phyloP scores from a whole-genome alignment of 2,329 filamentous ascomycete genomes.

The Periconia sp. region DNA sequence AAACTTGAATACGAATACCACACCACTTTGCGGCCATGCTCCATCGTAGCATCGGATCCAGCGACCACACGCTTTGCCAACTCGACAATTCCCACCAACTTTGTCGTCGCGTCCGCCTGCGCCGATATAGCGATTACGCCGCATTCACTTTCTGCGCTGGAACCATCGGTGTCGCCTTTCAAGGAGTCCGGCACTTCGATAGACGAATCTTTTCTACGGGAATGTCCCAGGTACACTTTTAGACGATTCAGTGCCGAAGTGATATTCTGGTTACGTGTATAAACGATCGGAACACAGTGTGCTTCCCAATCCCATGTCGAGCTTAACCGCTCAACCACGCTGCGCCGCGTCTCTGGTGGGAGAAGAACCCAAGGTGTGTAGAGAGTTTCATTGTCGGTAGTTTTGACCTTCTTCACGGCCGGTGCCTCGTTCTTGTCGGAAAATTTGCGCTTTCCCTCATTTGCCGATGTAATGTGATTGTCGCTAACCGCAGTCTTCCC shows the following conservation, averaged over 20 bases:
- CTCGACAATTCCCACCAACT: constrained; percentile 15
- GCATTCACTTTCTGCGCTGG: neutral
- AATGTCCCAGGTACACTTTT: constrained; percentile 7
- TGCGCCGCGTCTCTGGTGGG: constrained; percentile 2
- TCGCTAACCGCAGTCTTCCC: neutral
- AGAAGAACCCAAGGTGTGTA: constrained; percentile 14
- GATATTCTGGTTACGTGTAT: constrained; percentile 16
- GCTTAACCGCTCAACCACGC: neutral
- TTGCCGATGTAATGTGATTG: neutral
- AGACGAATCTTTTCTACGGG: neutral
- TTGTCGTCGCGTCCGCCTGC: constrained; percentile 13
- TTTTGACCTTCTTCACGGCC: neutral
- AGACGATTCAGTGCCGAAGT: constrained; percentile 12
- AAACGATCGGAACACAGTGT: constrained; percentile 7
- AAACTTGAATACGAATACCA: constrained; percentile 18
- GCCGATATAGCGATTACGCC: constrained; percentile 12
- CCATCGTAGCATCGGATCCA: neutral
- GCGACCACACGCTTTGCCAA: constrained; percentile 11
- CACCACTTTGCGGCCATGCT: neutral
- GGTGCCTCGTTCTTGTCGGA: neutral
- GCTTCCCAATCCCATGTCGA: neutral
- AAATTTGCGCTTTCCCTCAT: constrained; percentile 1
- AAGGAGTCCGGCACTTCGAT: neutral
- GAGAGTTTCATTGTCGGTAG: constrained; percentile 7
- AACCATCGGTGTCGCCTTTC: neutral